Evolutionary conservation across 2,329 filamentous ascomycete genomes (phyloP).

Genomic region (Botrytis hyacinthi): DNA sequence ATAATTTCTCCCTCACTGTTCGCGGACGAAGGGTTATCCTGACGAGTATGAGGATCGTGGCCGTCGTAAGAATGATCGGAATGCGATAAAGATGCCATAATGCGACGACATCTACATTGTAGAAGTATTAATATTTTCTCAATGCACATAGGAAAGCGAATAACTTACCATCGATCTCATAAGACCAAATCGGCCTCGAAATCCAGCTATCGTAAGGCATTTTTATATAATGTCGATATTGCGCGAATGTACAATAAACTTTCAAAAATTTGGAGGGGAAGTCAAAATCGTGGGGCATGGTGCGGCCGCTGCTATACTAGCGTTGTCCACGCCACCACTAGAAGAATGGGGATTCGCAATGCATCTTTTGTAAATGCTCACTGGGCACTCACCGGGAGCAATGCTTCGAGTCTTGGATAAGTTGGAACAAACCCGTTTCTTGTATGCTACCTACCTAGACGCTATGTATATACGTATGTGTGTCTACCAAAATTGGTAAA

Average conservation of each 20-base stretch:
- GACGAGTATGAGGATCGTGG: conserved; percentile 40
- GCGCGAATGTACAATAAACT: neutral
- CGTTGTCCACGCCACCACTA: conserved; percentile 1
- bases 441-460: too few relatives aligned
- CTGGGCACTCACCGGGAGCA: neutral
- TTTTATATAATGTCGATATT: conserved; percentile 1
- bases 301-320: conserved; percentile 8
- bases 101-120: conserved; percentile 32
- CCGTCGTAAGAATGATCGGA: conserved; percentile 43
- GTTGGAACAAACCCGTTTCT: neutral
- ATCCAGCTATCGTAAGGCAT: conserved; percentile 23
- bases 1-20: conserved; percentile 36
- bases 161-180: conserved; percentile 27
- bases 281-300: conserved; percentile 4
- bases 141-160: neutral
- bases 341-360: neutral
- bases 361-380: neutral
- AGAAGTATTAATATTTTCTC: neutral
- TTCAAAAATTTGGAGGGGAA: conserved; percentile 19
- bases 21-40: conserved; percentile 39
- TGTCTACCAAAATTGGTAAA: too few relatives aligned
- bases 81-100: conserved; percentile 49
- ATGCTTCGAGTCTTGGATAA: neutral
- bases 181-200: conserved; percentile 24
- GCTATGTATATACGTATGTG: too few relatives aligned